Conservation (phyloP, 2,329 filamentous ascomycete genomes). For the Fusarium sp. region DNA sequence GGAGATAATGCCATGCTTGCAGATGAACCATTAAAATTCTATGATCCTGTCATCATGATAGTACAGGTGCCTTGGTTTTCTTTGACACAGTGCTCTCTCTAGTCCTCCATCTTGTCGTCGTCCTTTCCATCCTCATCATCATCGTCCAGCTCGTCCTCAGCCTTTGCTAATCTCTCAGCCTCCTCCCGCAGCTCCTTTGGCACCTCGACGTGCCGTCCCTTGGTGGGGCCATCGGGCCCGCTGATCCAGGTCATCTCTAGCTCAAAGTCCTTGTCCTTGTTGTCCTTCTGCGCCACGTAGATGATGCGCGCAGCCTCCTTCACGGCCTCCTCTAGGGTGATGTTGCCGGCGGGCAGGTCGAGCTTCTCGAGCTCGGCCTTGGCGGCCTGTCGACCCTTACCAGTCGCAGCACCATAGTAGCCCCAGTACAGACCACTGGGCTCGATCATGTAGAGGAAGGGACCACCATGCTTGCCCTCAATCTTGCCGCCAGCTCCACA, state of each 20-base stretch:
- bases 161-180: constrained; percentile 92
- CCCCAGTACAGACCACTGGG: constrained; percentile 98
- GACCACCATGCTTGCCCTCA: constrained; percentile 81
- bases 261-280: constrained; percentile 99
- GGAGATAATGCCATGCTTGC: constrained; percentile 28
- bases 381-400: constrained; percentile 95
- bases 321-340: constrained; percentile 87
- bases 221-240: constrained; percentile 83
- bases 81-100: constrained; percentile 46
- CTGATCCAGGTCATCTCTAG: constrained; percentile 99
- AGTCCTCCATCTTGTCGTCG: constrained; percentile 91
- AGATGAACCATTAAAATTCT: constrained; percentile 51
- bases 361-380: constrained; percentile 99
- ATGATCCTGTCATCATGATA: constrained; percentile 51
- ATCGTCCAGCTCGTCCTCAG: constrained; percentile 87
- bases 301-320: constrained; percentile 98
- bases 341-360: constrained; percentile 80
- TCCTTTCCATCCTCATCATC: constrained; percentile 75
- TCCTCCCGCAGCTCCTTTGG: constrained; percentile 91
- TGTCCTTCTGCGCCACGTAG: constrained; percentile 97
- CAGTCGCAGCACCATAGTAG: constrained; percentile 97
- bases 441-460: constrained; percentile 98
- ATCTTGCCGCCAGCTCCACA: constrained; percentile 88
- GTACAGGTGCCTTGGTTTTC: constrained; percentile 48
- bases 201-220: constrained; percentile 92